phyloP scores from a whole-genome alignment of 441 rosid genomes.

The Erodium moschatum region DNA sequence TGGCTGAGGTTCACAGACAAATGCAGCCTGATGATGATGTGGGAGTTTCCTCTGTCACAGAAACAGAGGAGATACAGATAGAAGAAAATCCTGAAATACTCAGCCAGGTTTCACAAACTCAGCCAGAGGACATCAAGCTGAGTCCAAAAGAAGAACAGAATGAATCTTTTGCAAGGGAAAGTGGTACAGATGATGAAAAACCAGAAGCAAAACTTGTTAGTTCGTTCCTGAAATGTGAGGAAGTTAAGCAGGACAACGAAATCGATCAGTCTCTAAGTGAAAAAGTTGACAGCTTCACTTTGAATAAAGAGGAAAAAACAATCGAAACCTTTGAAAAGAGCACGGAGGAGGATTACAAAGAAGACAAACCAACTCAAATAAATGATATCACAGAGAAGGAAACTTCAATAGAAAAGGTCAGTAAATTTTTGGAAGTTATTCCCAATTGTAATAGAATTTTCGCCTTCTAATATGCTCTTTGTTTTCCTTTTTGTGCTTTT shows the following conservation, averaged over 20 bases:
- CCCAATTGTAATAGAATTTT: background rate
- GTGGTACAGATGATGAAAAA: constrained; percentile 10
- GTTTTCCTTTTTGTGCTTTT: background rate
- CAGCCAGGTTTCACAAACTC: constrained; percentile 14
- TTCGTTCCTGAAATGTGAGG: constrained; percentile 18
- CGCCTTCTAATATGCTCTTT: background rate
- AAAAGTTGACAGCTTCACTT: constrained; percentile 19
- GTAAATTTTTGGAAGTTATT: background rate
- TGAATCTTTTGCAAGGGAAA: constrained; percentile 17
- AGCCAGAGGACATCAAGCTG: constrained; percentile 15
- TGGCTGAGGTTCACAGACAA: constrained; percentile 12
- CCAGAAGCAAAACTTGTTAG: constrained; percentile 15
- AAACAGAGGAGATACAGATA: constrained; percentile 21
- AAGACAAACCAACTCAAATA: constrained; percentile 14
- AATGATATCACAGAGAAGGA: background rate
- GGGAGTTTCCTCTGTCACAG: constrained; percentile 7
- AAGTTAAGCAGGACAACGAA: constrained; percentile 12
- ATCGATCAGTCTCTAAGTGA: constrained; percentile 13
- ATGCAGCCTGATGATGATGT: constrained; percentile 2
- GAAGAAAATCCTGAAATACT: constrained; percentile 19
- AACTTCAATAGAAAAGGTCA: constrained; percentile 10
- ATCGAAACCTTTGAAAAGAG: constrained; percentile 15
- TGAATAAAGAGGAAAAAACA: constrained; percentile 10
- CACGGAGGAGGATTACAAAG: constrained; percentile 15
- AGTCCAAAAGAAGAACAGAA: constrained; percentile 16